Conservation (phyloP, 1,139 yeast species). For the Saccharomycopsis phalli region DNA sequence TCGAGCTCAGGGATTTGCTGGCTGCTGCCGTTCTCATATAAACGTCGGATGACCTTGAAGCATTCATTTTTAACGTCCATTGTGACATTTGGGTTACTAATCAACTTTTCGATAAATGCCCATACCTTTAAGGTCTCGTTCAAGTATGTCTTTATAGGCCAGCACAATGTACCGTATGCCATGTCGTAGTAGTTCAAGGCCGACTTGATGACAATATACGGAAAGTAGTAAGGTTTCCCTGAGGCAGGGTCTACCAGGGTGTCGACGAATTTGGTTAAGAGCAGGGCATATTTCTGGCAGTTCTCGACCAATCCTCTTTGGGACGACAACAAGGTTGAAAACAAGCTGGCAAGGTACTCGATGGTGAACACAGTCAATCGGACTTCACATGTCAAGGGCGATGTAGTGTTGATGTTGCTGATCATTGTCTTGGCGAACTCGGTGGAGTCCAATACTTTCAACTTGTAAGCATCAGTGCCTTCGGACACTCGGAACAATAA, state of each 20-base stretch:
- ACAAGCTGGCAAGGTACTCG: background rate
- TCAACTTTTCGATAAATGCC: background rate
- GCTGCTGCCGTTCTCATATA: background rate
- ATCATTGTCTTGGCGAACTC: no score
- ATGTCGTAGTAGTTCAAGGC: background rate
- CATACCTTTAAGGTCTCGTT: background rate
- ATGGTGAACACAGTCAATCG: constrained; percentile 1
- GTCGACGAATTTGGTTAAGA: background rate
- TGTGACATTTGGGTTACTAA: background rate
- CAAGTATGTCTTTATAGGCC: constrained; percentile 1
- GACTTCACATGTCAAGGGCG: no score
- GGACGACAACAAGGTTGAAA: background rate
- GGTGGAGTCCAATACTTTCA: no score
- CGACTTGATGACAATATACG: background rate
- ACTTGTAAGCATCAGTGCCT: no score
- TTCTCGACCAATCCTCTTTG: background rate
- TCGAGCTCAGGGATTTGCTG: background rate
- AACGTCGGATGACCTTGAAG: background rate
- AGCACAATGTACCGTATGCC: background rate
- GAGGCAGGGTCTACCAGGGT: background rate
- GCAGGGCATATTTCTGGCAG: background rate
- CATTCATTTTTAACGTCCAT: background rate
- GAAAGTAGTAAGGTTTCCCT: background rate
- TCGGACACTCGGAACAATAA: no score
- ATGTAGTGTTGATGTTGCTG: no score